These are phyloP conservation scores for Datura wrightii DNA, from an alignment of 257 asterid species.

Conservation along the genomic window DNA sequence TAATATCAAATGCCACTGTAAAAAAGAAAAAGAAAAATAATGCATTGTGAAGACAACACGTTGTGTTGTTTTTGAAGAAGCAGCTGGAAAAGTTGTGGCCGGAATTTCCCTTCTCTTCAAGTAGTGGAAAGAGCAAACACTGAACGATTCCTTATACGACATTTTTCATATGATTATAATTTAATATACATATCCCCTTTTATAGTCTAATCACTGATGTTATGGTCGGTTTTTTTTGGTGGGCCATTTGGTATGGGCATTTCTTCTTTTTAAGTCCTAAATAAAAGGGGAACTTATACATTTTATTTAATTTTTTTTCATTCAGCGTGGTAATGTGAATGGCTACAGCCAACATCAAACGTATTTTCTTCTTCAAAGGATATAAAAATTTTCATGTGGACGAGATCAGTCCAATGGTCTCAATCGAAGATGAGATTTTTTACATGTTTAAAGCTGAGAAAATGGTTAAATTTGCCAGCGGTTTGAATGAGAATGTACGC, in stretches of 20 bases:
- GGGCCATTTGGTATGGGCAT: slow-evolving; percentile 28
- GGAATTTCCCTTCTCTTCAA: background rate
- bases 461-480: background rate
- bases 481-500: background rate
- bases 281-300: background rate
- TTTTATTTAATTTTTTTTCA: background rate
- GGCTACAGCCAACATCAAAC: background rate
- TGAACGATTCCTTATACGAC: slow-evolving; percentile 26
- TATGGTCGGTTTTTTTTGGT: slow-evolving; percentile 25
- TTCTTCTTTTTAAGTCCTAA: slow-evolving; percentile 5
- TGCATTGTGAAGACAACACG: slow-evolving; percentile 26
- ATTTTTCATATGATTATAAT: slow-evolving; percentile 18
- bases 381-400: background rate
- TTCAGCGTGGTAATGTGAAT: background rate
- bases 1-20: slow-evolving; percentile 18
- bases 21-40: background rate
- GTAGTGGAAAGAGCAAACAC: slow-evolving; percentile 20
- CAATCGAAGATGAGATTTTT: background rate
- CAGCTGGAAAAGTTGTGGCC: slow-evolving; percentile 10
- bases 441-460: background rate
- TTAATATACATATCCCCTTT: slow-evolving; percentile 2
- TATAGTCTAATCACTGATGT: slow-evolving; percentile 26
- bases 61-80: background rate
- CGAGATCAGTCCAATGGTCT: background rate
- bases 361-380: background rate